Conservation (phyloP, 345 rosid genomes). For the Citrus cavaleriei region DNA sequence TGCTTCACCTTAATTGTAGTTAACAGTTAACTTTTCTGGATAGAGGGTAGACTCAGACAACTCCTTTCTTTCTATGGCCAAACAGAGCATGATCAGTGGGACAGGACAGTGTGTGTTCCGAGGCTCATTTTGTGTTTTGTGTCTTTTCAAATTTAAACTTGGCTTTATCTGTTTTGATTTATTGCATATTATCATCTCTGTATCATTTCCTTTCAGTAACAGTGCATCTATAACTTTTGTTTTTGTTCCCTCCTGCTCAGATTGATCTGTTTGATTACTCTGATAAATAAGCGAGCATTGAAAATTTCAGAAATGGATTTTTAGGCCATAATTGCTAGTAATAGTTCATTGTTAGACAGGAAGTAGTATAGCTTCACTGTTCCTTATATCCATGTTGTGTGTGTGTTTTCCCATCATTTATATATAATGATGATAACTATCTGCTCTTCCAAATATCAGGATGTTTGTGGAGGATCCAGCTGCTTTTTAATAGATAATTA, state of each 20-base stretch:
- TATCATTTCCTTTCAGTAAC: not conserved
- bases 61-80: not conserved
- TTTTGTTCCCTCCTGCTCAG: not conserved
- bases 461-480: conserved; percentile 65
- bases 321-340: not conserved
- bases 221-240: not conserved
- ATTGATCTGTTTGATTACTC: not conserved
- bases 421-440: conserved; percentile 6
- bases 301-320: not conserved
- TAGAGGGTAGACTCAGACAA: not conserved
- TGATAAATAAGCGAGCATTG: not conserved
- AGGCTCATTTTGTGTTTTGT: not conserved
- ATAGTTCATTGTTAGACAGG: not conserved
- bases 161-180: not conserved
- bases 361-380: not conserved
- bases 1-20: not conserved
- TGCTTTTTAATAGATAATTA: conserved; percentile 65
- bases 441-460: conserved; percentile 44
- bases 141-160: not conserved
- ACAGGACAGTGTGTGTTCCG: not conserved
- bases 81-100: not conserved
- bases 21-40: not conserved
- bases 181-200: not conserved
- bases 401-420: not conserved
- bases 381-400: not conserved